These are phyloP conservation scores for Phyllosticta citribraziliensis DNA, from an alignment of 2,329 filamentous ascomycete species.

Conservation along the genomic window DNA sequence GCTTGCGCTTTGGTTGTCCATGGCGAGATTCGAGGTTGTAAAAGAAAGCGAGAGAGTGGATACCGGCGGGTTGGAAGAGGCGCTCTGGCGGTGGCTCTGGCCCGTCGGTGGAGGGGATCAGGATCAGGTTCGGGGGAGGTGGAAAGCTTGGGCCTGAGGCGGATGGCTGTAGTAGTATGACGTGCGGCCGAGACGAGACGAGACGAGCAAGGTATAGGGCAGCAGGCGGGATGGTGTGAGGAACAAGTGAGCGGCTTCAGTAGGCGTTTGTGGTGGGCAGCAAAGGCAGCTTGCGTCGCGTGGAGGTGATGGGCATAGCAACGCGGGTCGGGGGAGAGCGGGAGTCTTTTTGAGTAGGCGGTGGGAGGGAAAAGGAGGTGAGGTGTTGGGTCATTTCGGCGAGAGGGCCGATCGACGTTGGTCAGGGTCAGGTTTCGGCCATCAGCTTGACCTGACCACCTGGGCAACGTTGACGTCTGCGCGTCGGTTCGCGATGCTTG, in stretches of 20 bases:
- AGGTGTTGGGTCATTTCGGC: constrained; percentile 10
- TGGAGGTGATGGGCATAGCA: constrained; percentile 1
- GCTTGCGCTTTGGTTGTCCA: constrained; percentile 43
- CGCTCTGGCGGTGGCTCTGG: constrained; percentile 10
- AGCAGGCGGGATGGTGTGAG: background rate
- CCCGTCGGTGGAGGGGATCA: constrained; percentile 7
- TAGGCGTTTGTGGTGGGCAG: constrained; percentile 1
- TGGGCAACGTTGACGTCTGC: background rate
- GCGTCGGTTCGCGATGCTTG: background rate
- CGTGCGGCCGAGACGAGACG: background rate
- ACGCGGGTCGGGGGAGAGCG: background rate
- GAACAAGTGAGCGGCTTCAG: constrained; percentile 4
- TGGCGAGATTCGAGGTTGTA: constrained; percentile 13
- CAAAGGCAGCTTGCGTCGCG: constrained; percentile 8
- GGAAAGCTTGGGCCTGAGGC: constrained; percentile 5
- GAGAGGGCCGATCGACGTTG: constrained; percentile 7
- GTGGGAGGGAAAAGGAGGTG: constrained; percentile 20
- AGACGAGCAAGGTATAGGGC: too few species aligned
- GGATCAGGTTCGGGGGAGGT: background rate
- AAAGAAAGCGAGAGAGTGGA: background rate
- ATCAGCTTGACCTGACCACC: background rate
- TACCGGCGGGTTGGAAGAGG: constrained; percentile 7
- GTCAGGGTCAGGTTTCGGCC: background rate
- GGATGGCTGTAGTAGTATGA: background rate
- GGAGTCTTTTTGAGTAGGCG: constrained; percentile 8